Conservation (phyloP, 768 basidiomycete genomes). For the Jaapia argillacea region DNA sequence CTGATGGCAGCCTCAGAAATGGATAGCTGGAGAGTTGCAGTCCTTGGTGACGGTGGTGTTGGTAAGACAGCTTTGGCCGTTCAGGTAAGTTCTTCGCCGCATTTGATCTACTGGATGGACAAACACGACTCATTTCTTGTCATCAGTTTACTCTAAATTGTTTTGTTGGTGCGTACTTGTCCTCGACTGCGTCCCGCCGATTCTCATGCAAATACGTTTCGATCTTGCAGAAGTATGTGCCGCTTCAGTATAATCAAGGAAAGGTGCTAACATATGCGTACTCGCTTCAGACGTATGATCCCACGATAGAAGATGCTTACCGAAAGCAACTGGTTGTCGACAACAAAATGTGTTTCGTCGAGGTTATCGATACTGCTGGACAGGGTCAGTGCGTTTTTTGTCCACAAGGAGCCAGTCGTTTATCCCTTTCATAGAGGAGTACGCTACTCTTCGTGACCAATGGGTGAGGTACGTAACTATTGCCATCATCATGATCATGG, state of each 20-base stretch:
- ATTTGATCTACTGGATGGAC: neutral
- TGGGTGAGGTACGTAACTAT: constrained; percentile 78
- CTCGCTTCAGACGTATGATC: constrained; percentile 76
- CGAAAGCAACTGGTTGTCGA: constrained; percentile 92
- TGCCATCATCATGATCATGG: constrained; percentile 5
- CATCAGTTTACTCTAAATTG: constrained; percentile 87
- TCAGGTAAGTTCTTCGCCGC: constrained; percentile 81
- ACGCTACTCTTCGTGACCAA: constrained; percentile 91
- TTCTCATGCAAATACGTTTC: neutral
- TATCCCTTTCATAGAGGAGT: constrained; percentile 62
- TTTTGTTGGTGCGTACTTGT: constrained; percentile 71
- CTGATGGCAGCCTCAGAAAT: constrained; percentile 33
- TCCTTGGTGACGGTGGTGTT: constrained; percentile 94
- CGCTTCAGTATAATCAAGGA: too few species aligned
- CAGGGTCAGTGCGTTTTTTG: constrained; percentile 57
- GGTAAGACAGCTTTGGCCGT: constrained; percentile 96
- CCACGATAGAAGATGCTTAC: constrained; percentile 98
- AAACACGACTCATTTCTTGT: neutral
- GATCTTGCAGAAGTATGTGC: too few species aligned
- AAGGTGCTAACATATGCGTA: too few species aligned
- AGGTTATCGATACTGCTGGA: constrained; percentile 95
- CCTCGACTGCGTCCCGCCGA: neutral
- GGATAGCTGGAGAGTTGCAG: constrained; percentile 94
- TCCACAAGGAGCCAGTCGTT: neutral
- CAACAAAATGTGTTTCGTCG: constrained; percentile 90